Evolutionary conservation across 2,329 filamentous ascomycete species (phyloP), one percentile per base, ranked within the genome.

Genomic region (Nemania diffusa): DNA sequence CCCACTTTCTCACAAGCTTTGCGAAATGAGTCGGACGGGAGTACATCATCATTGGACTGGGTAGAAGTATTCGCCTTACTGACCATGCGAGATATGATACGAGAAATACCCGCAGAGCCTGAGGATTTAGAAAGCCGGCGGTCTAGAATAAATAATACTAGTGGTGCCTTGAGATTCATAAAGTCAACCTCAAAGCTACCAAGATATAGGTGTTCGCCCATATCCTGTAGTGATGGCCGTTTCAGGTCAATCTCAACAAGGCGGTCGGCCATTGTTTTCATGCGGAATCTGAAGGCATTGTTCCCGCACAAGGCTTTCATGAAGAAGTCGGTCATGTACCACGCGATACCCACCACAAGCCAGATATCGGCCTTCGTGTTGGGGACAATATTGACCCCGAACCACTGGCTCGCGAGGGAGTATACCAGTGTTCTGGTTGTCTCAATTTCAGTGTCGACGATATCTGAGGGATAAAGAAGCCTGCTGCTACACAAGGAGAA

Each of bases 291-390:
- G 77, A 97, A 96, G 74, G 97, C 93, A 77, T 99, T 99, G 77
- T 97, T 97, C 7, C 96, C 96, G 75, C 93, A 97, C 2, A 99
- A 84, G 71, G 90, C 91, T 78, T 91, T 93, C 87, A 98, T 92
- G 79, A 97, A 97, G 3, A 93, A 86, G 73, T 97, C 95, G 1
- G 95, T 94, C 87, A 99, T 97, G 82, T 93, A 99, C 83, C 95
- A 94, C 0, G 95, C 92, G 53, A 97, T 91, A 15, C 95, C 97
- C 61, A 96, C 87, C 13, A 95, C 91, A 22, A 97, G 89, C 96
- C 96, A 99, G 61, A 90, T 88, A 78, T 99, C 96, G 58, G 86
- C 85, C 20, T 90, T 88, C 46, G 91, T 89, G 75, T 94, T 92
- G 0, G 96, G 91, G 55, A 97, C 91, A 72, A 99, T 92, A 76